Conservation (phyloP, 495 filamentous ascomycete genomes). For the Trichocladium antarcticum region DNA sequence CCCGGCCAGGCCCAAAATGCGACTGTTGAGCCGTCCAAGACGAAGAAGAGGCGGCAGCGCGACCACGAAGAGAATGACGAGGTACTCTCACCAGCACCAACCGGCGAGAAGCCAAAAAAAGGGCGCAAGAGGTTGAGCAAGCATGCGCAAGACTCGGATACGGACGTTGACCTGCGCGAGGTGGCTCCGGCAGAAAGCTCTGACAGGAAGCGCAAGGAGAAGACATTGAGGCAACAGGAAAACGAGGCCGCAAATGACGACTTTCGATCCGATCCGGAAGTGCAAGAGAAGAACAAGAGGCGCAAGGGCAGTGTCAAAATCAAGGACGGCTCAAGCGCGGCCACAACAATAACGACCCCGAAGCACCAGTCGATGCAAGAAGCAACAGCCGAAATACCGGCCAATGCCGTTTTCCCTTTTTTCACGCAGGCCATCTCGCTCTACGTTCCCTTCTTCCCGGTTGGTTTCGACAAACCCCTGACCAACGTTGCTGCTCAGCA, state of each 20-base stretch:
- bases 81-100: not conserved
- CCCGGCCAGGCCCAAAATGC: not conserved
- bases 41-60: slow-evolving; percentile 18
- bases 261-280: not conserved
- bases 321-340: slow-evolving; percentile 5
- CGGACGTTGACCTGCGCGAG: slow-evolving; percentile 15
- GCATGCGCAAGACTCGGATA: slow-evolving; percentile 13
- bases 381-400: slow-evolving; percentile 5
- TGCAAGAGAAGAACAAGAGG: slow-evolving; percentile 17
- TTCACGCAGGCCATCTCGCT: slow-evolving; percentile 40
- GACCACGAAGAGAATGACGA: slow-evolving; percentile 9
- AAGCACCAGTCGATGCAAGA: not conserved
- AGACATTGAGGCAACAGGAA: slow-evolving; percentile 19
- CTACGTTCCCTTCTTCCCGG: slow-evolving; percentile 38
- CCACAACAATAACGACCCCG: not conserved
- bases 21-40: slow-evolving; percentile 4
- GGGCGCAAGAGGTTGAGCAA: slow-evolving; percentile 20
- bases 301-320: slow-evolving; percentile 20
- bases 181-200: slow-evolving; percentile 1
- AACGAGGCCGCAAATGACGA: slow-evolving; percentile 1
- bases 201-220: slow-evolving; percentile 21
- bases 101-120: slow-evolving; percentile 1
- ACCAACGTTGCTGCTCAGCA: slow-evolving; percentile 36
- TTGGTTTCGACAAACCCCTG: slow-evolving; percentile 35
- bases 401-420: slow-evolving; percentile 31